Evolutionary conservation across 495 filamentous ascomycete species (phyloP), one percentile per base, ranked within the genome.

Genomic region (Venustampulla echinocandica): DNA sequence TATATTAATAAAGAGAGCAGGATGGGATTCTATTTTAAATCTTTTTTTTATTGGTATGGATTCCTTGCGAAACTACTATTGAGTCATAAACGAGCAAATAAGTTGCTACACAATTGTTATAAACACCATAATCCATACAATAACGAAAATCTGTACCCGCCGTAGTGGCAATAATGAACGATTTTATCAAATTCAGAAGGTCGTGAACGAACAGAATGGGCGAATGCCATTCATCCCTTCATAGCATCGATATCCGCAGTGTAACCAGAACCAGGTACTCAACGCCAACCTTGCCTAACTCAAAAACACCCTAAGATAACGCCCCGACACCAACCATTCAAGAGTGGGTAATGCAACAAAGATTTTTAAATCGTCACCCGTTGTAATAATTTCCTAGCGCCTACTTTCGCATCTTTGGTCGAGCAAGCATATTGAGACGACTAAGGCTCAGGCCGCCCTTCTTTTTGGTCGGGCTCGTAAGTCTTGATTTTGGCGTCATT

Each of bases 341-440:
- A n/a, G n/a, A n/a, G n/a, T n/a, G n/a, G n/a, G n/a, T n/a, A n/a
- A n/a, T n/a, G n/a, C n/a, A n/a, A n/a, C n/a, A n/a, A n/a, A n/a
- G n/a, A n/a, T n/a, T n/a, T n/a, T n/a, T n/a, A n/a, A n/a, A n/a
- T n/a, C n/a, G n/a, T n/a, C n/a, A n/a, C n/a, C n/a, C n/a, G n/a
- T n/a, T n/a, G n/a, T n/a, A n/a, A n/a, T n/a, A n/a, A n/a, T n/a
- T n/a, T n/a, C n/a, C n/a, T n/a, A n/a, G n/a, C 4, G 1, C 17
- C 40, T 50, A 59, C 50, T 51, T 55, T 38, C 72, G 61, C 41
- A 57, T 49, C 62, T 77, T 77, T 1, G 74, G 74, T 36, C 66
- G 58, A 27, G 74, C 64, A 10, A 77, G 64, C 71, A 73, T 69
- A 38, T 74, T 68, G 36, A 77, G 52, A 48, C 74, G 55, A 51